Evolutionary conservation across 177 flowering plant genomes (phyloP).

Genomic region (Vitis hybrid): DNA sequence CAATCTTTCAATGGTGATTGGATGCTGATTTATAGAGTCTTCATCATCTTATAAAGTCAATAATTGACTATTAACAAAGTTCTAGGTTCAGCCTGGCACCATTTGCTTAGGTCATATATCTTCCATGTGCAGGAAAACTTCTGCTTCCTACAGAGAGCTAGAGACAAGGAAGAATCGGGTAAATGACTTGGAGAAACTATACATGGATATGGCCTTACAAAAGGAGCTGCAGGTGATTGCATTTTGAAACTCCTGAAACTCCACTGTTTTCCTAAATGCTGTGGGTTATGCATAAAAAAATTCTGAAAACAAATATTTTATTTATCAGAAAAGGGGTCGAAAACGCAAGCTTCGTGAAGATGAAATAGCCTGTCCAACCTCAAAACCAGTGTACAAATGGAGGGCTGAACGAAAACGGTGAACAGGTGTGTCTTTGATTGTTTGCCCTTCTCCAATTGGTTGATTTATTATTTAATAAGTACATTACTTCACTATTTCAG

Average conservation of each 20-base stretch:
- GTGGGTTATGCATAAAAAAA: not conserved
- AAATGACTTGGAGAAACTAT: slow-evolving; percentile 55
- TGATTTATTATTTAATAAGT: too few species aligned
- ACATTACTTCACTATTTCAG: too few species aligned
- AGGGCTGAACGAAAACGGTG: slow-evolving; percentile 52
- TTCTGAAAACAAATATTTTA: not conserved
- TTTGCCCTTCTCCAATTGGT: too few species aligned
- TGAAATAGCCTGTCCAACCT: slow-evolving; percentile 60
- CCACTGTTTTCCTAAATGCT: not conserved
- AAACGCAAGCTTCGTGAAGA: slow-evolving; percentile 82
- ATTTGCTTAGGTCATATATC: not conserved
- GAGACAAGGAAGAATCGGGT: slow-evolving; percentile 63
- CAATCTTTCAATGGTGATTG: not conserved
- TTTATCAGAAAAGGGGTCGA: slow-evolving; percentile 71
- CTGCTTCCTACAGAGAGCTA: slow-evolving; percentile 63
- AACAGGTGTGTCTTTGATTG: not conserved
- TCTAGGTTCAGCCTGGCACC: not conserved
- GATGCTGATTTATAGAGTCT: not conserved
- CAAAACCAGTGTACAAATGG: slow-evolving; percentile 79
- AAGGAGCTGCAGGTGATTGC: slow-evolving; percentile 67
- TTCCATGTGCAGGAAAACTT: slow-evolving; percentile 48
- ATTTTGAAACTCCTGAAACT: not conserved
- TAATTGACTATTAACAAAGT: not conserved
- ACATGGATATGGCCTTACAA: slow-evolving; percentile 68
- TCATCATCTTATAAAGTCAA: too few species aligned